Percentiles rank a stretch among this genome's conserved stretches.
Evolutionary conservation across 768 basidiomycete genomes (phyloP).

Genomic region (Filobasidium wieringae): DNA sequence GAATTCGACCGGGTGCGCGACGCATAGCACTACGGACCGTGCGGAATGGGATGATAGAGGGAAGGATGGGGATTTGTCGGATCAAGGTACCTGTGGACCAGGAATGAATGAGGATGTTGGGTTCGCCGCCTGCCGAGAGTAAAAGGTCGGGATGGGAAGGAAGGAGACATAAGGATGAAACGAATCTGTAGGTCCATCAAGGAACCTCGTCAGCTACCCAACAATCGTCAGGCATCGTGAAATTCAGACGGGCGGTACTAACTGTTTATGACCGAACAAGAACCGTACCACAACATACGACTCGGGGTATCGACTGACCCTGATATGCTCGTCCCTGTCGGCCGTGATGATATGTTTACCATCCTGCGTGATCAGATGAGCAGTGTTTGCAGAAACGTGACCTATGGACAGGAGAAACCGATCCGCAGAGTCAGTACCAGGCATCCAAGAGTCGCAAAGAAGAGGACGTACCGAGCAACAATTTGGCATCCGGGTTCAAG

Average conservation of each 20-base stretch:
- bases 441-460: neutral
- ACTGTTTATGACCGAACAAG: conserved; percentile 77
- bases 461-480: conserved; percentile 21
- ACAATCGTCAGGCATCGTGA: too few species aligned
- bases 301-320: conserved; percentile 78
- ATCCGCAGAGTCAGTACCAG: neutral
- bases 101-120: conserved; percentile 48
- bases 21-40: conserved; percentile 37
- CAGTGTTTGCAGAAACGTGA: conserved; percentile 74
- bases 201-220: too few species aligned
- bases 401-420: conserved; percentile 43
- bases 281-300: conserved; percentile 76
- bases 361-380: conserved; percentile 56
- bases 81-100: conserved; percentile 45
- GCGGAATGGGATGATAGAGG: conserved; percentile 40
- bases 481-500: conserved; percentile 35
- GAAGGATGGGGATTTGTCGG: conserved; percentile 47
- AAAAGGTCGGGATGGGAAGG: conserved; percentile 43
- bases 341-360: conserved; percentile 67
- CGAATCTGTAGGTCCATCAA: conserved; percentile 48
- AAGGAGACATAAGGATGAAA: conserved; percentile 65
- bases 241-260: too few species aligned
- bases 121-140: conserved; percentile 82
- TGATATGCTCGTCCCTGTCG: conserved; percentile 90
- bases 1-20: conserved; percentile 11